Evolutionary conservation across 1,139 yeast genomes (phyloP), one percentile per base, ranked within the genome.

Genomic region (Diutina pseudorugosa): DNA sequence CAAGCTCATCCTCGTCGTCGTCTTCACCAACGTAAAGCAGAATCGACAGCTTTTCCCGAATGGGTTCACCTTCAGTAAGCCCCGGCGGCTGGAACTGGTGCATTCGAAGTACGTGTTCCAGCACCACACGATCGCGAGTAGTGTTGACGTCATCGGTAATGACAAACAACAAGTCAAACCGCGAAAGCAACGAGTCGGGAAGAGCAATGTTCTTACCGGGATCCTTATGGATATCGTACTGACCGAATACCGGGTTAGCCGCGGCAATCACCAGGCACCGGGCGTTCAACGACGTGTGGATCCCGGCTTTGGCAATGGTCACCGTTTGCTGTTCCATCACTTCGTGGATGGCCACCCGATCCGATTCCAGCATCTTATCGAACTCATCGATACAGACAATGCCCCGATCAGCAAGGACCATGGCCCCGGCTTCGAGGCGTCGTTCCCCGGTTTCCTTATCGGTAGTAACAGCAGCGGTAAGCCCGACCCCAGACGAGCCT

Each of bases 241-340:
- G 98, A 49, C 98, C 98, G 68, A 84, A 90, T 2, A 93, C 91
- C 0, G 99, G 99, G 65, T 93, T 93, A 9, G 99, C 99, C 30
- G 99, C 99, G 0, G 98, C 98, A 60, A 94, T 80, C 20, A 93
- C 98, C 44, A 96, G 86, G 72, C 98, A 93, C 61, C 99, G 81
- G 16, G 99, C 98, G 66, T 93, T 93, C 61, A 93, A 76, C 5
- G 98, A 85, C 1, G 98, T 91, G 65, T 93, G 98, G 60, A 93
- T 93, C 60, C 99, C 99, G 1, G 98, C 98, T 67, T 93, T 94
- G 51, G 98, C 96, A 65, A 93, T 91, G 1, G 98, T 93, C 33
- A 93, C 97, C 0, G 99, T 93, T 67, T 94, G 99, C 70, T 93
- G 98, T 72, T 93, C 98, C 98, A 93, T 94, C 52, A 93, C 98